Evolutionary conservation across 345 rosid genomes (phyloP).

Genomic region (Hevea brasiliensis): DNA sequence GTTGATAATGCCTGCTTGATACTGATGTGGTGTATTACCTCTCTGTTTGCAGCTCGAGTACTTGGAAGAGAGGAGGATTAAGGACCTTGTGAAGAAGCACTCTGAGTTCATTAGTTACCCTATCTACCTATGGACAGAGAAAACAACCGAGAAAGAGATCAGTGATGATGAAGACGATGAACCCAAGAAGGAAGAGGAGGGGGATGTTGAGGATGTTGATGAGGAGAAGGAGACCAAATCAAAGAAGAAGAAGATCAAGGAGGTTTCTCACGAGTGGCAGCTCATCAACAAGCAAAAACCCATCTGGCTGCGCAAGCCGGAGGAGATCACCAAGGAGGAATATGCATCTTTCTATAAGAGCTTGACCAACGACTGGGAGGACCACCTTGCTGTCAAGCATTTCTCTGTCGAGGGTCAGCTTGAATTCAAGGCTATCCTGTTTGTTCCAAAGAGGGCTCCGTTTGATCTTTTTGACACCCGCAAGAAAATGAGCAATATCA

Average conservation of each 20-base stretch:
- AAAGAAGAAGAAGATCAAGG: constrained; percentile 88
- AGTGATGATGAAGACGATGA: constrained; percentile 88
- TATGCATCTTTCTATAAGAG: constrained; percentile 89
- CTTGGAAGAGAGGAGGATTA: constrained; percentile 84
- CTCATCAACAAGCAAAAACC: constrained; percentile 89
- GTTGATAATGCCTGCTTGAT: neutral
- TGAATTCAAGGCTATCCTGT: constrained; percentile 80
- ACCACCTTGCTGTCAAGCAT: constrained; percentile 79
- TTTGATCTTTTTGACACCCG: constrained; percentile 83
- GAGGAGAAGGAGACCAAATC: constrained; percentile 71
- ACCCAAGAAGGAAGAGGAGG: constrained; percentile 66
- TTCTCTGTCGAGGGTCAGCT: constrained; percentile 95
- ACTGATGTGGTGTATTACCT: neutral
- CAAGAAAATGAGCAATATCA: constrained; percentile 85
- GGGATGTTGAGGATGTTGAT: constrained; percentile 70
- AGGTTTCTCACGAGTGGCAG: constrained; percentile 85
- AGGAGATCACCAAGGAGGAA: constrained; percentile 83
- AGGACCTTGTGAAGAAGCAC: constrained; percentile 91
- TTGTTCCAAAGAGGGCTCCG: constrained; percentile 81
- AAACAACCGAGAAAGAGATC: constrained; percentile 82
- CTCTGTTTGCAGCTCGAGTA: constrained; percentile 54
- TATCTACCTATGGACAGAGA: constrained; percentile 82
- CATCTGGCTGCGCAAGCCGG: constrained; percentile 88
- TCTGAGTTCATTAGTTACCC: constrained; percentile 94
- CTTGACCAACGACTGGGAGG: constrained; percentile 88